phyloP scores from a whole-genome alignment of 257 asterid species.

The Scutellaria galericulata region DNA sequence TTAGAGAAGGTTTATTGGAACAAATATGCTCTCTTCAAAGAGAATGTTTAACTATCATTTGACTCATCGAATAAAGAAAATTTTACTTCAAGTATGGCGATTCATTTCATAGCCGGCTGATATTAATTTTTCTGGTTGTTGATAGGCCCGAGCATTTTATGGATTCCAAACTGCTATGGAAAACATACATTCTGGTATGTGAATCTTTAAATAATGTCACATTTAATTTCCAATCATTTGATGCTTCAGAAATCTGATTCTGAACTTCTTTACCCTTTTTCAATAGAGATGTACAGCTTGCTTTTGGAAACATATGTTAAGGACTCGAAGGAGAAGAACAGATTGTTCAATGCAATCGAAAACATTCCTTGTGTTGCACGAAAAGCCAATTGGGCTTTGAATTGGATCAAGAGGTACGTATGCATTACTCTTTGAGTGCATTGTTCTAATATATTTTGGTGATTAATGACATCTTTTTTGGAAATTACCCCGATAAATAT shows the following conservation, averaged over 20 bases:
- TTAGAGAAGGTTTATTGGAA: no score
- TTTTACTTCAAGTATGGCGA: no score
- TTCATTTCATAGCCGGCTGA: slow-evolving; percentile 19
- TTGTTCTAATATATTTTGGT: neutral
- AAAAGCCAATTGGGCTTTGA: slow-evolving; percentile 84
- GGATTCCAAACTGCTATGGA: slow-evolving; percentile 88
- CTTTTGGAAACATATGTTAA: slow-evolving; percentile 82
- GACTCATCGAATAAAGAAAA: no score
- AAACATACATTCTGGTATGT: slow-evolving; percentile 78
- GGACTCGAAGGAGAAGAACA: slow-evolving; percentile 67
- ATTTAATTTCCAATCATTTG: slow-evolving; percentile 8
- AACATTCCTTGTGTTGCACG: slow-evolving; percentile 67
- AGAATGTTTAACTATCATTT: no score
- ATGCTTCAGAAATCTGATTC: slow-evolving; percentile 31
- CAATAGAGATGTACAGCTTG: slow-evolving; percentile 83
- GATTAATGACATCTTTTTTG: neutral
- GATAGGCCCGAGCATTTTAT: slow-evolving; percentile 86
- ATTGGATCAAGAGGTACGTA: slow-evolving; percentile 75
- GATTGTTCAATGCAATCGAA: slow-evolving; percentile 69
- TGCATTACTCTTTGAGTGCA: neutral
- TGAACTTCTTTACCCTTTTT: slow-evolving; percentile 32
- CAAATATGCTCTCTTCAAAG: no score
- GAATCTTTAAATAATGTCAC: slow-evolving; percentile 27
- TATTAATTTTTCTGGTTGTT: slow-evolving; percentile 31
- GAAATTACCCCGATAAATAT: no score